phyloP scores from a whole-genome alignment of 176 grass and related monocot genomes.

The Rhynchospora tenuis region DNA sequence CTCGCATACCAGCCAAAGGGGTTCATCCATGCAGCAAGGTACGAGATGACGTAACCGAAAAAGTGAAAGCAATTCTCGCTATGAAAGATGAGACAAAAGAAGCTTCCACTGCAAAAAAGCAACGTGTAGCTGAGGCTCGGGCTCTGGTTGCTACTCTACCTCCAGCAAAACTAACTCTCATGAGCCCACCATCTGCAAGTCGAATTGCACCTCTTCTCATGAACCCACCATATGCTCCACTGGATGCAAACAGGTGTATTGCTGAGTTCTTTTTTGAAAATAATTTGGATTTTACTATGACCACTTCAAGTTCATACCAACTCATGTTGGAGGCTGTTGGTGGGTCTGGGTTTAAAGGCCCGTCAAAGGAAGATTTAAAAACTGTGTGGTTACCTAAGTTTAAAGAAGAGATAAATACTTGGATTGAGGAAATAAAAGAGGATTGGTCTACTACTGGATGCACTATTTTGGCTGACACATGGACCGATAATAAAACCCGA shows the following conservation, averaged over 20 bases:
- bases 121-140: constrained; percentile 38
- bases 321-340: constrained; percentile 73
- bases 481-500: constrained; percentile 86
- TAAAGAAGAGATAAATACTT: constrained; percentile 57
- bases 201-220: constrained; percentile 4
- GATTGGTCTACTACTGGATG: constrained; percentile 90
- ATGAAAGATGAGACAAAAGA: constrained; percentile 85
- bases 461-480: constrained; percentile 81
- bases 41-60: constrained; percentile 53
- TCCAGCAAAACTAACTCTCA: constrained; percentile 18
- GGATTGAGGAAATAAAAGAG: constrained; percentile 72
- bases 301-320: constrained; percentile 53
- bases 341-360: constrained; percentile 64
- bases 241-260: constrained; percentile 66
- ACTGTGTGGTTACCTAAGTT: constrained; percentile 71
- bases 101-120: constrained; percentile 50
- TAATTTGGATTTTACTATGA: constrained; percentile 75
- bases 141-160: constrained; percentile 31
- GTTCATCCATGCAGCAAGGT: constrained; percentile 79
- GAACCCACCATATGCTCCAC: not conserved
- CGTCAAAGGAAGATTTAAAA: constrained; percentile 50
- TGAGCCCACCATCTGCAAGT: constrained; percentile 25
- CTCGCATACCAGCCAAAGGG: constrained; percentile 77
- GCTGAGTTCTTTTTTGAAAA: constrained; percentile 98
- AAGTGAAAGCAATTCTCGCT: constrained; percentile 65